Evolutionary conservation across 1,284 basidiomycete genomes (phyloP).

Genomic region (Puccinia triticina): DNA sequence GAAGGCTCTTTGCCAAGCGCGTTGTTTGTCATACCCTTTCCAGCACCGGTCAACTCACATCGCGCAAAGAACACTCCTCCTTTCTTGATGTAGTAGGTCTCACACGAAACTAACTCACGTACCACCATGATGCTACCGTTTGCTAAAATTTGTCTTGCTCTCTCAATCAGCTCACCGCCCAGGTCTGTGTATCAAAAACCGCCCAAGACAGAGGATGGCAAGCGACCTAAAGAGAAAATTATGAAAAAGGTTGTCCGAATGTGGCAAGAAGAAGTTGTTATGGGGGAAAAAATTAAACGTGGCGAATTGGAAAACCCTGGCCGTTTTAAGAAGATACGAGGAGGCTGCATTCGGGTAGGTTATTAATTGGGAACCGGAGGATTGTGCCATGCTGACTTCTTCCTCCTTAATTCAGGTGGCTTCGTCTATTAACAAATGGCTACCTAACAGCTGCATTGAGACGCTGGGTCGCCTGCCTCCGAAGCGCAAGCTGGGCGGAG

Average conservation of each 20-base stretch:
- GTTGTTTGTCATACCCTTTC: slow-evolving; percentile 40
- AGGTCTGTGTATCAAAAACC: slow-evolving; percentile 31
- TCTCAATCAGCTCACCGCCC: slow-evolving; percentile 27
- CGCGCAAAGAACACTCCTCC: slow-evolving; percentile 42
- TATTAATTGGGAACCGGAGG: background rate
- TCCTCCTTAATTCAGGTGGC: slow-evolving; percentile 14
- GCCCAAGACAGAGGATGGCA: slow-evolving; percentile 28
- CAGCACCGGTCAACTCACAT: slow-evolving; percentile 31
- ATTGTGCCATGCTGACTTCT: background rate
- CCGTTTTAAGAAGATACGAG: slow-evolving; percentile 26
- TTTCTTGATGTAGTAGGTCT: slow-evolving; percentile 43
- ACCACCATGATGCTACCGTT: background rate
- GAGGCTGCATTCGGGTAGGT: slow-evolving; percentile 38
- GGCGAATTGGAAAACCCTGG: slow-evolving; percentile 28
- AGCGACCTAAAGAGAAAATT: slow-evolving; percentile 35
- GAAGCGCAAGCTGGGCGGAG: slow-evolving; percentile 31
- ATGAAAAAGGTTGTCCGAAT: slow-evolving; percentile 34
- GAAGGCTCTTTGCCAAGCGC: slow-evolving; percentile 28
- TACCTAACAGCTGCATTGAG: slow-evolving; percentile 44
- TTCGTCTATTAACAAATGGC: slow-evolving; percentile 31
- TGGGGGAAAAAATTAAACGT: slow-evolving; percentile 45
- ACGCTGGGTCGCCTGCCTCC: slow-evolving; percentile 44
- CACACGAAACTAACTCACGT: background rate
- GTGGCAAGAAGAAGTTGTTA: slow-evolving; percentile 45
- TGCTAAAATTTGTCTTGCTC: background rate